Evolutionary conservation across 352 stramenopile species (phyloP).

Genomic region (Pythium sp.): DNA sequence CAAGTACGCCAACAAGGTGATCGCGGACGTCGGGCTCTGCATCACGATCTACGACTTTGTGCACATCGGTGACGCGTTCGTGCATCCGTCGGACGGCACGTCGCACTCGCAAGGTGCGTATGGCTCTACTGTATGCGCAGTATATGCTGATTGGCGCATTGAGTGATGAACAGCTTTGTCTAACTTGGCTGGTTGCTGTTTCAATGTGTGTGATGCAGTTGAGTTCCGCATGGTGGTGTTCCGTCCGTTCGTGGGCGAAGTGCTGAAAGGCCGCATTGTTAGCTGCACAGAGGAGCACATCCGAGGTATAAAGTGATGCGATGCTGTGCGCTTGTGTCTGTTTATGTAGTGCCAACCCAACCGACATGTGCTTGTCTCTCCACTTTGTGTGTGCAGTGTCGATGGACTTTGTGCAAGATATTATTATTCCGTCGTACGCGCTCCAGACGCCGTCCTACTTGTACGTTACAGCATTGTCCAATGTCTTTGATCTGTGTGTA

Average conservation of each 20-base stretch:
- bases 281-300: constrained; percentile 89
- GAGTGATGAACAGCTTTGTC: background rate
- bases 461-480: constrained; percentile 25
- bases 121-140: background rate
- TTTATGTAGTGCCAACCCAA: background rate
- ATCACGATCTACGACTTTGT: constrained; percentile 90
- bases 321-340: background rate
- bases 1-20: constrained; percentile 91
- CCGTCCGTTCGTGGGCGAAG: constrained; percentile 83
- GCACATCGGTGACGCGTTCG: constrained; percentile 80
- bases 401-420: constrained; percentile 90
- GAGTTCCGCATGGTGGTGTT: constrained; percentile 90
- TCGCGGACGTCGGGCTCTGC: constrained; percentile 85
- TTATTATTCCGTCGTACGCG: constrained; percentile 87
- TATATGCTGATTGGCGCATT: background rate
- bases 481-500: background rate
- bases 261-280: constrained; percentile 86
- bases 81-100: constrained; percentile 82
- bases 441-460: constrained; percentile 88
- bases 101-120: constrained; percentile 73
- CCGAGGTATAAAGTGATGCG: constrained; percentile 34
- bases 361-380: background rate
- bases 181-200: background rate
- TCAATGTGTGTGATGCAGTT: constrained; percentile 29
- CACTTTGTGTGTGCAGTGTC: constrained; percentile 39